Evolutionary conservation across 176 grass and related monocot genomes (phyloP).

Genomic region (Tillandsia fasciculata): DNA sequence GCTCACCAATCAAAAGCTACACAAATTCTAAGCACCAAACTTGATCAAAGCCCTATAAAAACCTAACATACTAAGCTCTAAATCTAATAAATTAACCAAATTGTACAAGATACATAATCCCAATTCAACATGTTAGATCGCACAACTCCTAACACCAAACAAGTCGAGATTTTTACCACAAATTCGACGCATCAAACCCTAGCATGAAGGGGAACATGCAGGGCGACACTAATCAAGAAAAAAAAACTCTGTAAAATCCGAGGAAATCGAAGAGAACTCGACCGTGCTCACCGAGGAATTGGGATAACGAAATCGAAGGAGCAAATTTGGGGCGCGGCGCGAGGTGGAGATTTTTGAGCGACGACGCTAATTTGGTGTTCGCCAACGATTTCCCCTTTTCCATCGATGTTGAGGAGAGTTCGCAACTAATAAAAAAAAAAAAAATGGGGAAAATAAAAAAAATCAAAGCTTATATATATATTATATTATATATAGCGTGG

Average conservation of each 20-base stretch:
- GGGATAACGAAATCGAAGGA: neutral
- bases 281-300: conserved; percentile 36
- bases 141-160: too few relatives aligned
- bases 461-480: neutral
- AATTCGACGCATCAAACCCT: too few relatives aligned
- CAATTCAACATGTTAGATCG: too few relatives aligned
- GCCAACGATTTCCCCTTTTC: conserved; percentile 40
- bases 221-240: neutral
- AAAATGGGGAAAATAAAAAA: neutral
- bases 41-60: too few relatives aligned
- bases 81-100: too few relatives aligned
- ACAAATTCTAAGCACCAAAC: too few relatives aligned
- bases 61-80: too few relatives aligned
- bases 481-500: too few relatives aligned
- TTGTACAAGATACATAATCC: too few relatives aligned
- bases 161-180: too few relatives aligned
- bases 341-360: conserved; percentile 45
- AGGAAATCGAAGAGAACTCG: neutral
- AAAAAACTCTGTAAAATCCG: neutral
- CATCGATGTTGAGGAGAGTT: conserved; percentile 25
- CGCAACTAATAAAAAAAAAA: neutral
- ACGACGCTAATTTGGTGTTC: conserved; percentile 36
- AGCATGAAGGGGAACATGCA: too few relatives aligned
- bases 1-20: too few relatives aligned
- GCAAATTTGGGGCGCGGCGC: conserved; percentile 12